These are phyloP conservation scores for Hypoxylon lienhwacheense DNA, from an alignment of 495 filamentous ascomycete species.

Conservation along the genomic window DNA sequence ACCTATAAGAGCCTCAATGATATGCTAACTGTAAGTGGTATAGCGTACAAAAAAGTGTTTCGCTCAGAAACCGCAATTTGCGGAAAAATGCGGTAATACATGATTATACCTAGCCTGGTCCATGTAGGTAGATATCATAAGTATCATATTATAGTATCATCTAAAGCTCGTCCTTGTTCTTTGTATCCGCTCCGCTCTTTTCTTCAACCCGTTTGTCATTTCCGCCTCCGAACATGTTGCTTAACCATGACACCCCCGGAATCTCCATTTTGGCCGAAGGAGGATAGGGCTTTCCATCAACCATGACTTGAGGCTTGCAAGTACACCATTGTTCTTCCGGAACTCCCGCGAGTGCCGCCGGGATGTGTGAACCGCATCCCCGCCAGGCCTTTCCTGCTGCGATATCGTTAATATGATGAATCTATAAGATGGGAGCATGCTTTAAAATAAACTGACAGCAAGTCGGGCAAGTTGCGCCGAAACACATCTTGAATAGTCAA, in stretches of 20 bases:
- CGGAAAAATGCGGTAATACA: too few species aligned
- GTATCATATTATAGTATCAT: too few species aligned
- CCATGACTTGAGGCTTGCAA: slow-evolving; percentile 61
- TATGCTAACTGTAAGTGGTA: too few species aligned
- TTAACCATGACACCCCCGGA: slow-evolving; percentile 33
- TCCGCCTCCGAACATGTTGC: slow-evolving; percentile 32
- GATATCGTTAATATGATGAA: slow-evolving; percentile 1
- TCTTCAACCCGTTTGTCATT: slow-evolving; percentile 11
- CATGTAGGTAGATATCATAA: too few species aligned
- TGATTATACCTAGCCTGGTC: too few species aligned
- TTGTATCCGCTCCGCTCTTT: slow-evolving; percentile 13
- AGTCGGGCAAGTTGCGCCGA: slow-evolving; percentile 42
- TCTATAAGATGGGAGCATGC: neutral
- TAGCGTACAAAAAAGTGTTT: too few species aligned
- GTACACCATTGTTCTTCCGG: slow-evolving; percentile 61
- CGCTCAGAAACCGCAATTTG: too few species aligned
- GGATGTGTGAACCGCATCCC: slow-evolving; percentile 67
- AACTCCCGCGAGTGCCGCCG: slow-evolving; percentile 60
- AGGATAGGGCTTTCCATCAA: slow-evolving; percentile 63
- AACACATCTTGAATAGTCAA: slow-evolving; percentile 46
- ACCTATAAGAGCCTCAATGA: too few species aligned
- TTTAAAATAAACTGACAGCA: slow-evolving; percentile 40
- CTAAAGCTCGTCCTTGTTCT: slow-evolving; percentile 29
- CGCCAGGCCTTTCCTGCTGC: slow-evolving; percentile 67
- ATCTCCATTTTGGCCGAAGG: slow-evolving; percentile 54